Conservation (phyloP, 1,284 basidiomycete species). For the Cryptococcus sp. region DNA sequence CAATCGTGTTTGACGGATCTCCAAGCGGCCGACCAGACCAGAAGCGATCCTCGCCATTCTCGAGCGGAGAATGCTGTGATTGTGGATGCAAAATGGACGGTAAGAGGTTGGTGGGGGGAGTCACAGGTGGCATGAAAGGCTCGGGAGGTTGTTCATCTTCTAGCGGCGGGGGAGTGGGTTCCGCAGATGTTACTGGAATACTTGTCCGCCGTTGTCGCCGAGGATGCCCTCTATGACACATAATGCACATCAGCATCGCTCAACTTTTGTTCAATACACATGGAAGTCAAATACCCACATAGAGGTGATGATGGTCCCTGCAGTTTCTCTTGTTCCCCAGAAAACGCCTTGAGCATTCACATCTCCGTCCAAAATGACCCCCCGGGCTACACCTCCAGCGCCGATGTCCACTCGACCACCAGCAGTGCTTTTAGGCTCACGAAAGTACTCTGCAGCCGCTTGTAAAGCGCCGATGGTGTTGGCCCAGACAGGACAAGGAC, state of each 20-base stretch:
- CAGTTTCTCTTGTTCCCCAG: slow-evolving; percentile 34
- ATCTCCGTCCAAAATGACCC: slow-evolving; percentile 46
- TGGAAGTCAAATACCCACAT: slow-evolving; percentile 29
- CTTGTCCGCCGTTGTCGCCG: slow-evolving; percentile 7
- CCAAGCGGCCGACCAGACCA: slow-evolving; percentile 1
- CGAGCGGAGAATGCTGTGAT: neutral
- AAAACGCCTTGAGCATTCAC: slow-evolving; percentile 25
- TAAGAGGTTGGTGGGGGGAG: slow-evolving; percentile 18
- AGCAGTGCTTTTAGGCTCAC: slow-evolving; percentile 30
- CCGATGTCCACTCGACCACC: slow-evolving; percentile 47
- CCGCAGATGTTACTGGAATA: neutral
- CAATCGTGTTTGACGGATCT: neutral
- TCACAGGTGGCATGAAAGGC: neutral
- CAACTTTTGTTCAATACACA: too few species aligned
- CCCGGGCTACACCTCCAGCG: slow-evolving; percentile 41
- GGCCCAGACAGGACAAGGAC: slow-evolving; percentile 45
- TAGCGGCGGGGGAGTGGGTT: neutral
- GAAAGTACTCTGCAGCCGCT: slow-evolving; percentile 37
- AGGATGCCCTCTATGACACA: slow-evolving; percentile 15
- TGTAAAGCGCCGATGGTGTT: slow-evolving; percentile 35
- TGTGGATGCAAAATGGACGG: slow-evolving; percentile 4
- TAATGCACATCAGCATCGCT: too few species aligned
- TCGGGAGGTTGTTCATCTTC: neutral
- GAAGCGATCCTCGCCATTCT: slow-evolving; percentile 4
- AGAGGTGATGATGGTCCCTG: slow-evolving; percentile 38